Percentiles rank a stretch among this genome's conserved stretches.
phyloP scores from a whole-genome alignment of 2,329 filamentous ascomycete species.

The Ceratocystis cubensis region DNA sequence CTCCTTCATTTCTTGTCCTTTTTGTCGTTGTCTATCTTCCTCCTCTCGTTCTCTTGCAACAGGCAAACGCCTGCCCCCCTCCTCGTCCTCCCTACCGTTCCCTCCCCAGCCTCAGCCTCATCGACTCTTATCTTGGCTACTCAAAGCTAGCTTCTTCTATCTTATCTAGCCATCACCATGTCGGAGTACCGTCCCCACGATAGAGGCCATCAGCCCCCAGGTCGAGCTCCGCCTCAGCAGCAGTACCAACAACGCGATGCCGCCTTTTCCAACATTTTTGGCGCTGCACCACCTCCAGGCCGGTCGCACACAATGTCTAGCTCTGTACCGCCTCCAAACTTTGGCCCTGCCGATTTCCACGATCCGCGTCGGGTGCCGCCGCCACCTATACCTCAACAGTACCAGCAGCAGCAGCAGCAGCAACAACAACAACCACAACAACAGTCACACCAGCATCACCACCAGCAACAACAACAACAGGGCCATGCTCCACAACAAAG shows the following conservation, averaged over 20 bases:
- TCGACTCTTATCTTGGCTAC: neutral
- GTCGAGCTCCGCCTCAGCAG: slow-evolving; percentile 39
- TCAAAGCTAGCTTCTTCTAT: neutral
- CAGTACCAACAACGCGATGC: slow-evolving; percentile 69
- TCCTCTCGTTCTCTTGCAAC: neutral
- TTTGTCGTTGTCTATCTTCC: neutral
- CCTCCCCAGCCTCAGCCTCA: neutral
- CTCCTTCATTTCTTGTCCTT: neutral
- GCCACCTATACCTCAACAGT: slow-evolving; percentile 27
- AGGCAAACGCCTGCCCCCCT: slow-evolving; percentile 1
- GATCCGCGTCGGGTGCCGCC: slow-evolving; percentile 30
- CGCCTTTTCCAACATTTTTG: slow-evolving; percentile 93
- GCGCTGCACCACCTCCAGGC: slow-evolving; percentile 69
- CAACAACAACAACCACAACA: slow-evolving; percentile 28
- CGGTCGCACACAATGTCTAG: slow-evolving; percentile 94
- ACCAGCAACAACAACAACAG: neutral
- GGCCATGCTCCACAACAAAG: slow-evolving; percentile 7
- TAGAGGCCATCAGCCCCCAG: slow-evolving; percentile 34
- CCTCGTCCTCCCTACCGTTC: neutral
- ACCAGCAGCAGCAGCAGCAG: slow-evolving; percentile 28
- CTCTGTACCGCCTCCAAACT: slow-evolving; percentile 46
- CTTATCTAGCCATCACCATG: slow-evolving; percentile 31
- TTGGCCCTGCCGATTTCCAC: slow-evolving; percentile 36
- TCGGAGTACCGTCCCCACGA: slow-evolving; percentile 47
- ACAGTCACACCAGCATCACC: slow-evolving; percentile 22